Conservation (phyloP, 116 monocot genomes). For the Thalassia testudinum region DNA sequence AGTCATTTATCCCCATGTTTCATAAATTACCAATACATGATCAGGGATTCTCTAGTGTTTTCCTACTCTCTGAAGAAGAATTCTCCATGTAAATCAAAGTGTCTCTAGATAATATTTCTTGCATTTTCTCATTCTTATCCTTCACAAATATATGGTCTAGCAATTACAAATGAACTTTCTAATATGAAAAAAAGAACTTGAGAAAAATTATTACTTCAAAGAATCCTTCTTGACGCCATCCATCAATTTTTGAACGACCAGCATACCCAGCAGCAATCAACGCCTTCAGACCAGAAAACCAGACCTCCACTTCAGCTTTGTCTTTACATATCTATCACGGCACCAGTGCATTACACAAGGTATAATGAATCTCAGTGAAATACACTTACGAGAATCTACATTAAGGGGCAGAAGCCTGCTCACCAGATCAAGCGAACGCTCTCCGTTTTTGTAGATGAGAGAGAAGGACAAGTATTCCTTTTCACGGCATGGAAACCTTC, state of each 20-base stretch:
- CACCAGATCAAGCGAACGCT: slow-evolving; percentile 50
- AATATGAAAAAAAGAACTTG: no score
- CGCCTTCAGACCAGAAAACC: slow-evolving; percentile 17
- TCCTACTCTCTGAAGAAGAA: no score
- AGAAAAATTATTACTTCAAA: slow-evolving; percentile 37
- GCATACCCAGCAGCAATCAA: slow-evolving; percentile 27
- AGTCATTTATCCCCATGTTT: no score
- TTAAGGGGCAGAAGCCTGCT: neutral
- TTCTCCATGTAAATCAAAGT: no score
- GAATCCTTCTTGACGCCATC: slow-evolving; percentile 40
- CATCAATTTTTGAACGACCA: slow-evolving; percentile 81
- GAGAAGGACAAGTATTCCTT: slow-evolving; percentile 54
- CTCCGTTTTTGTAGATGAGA: slow-evolving; percentile 31
- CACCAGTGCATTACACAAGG: neutral
- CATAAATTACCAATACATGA: no score
- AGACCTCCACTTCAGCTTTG: slow-evolving; percentile 17
- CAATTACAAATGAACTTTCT: no score
- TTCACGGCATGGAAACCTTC: slow-evolving; percentile 23
- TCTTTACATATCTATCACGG: slow-evolving; percentile 19
- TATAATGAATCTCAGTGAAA: neutral
- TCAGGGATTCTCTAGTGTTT: no score
- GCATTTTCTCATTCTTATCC: no score
- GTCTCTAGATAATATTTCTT: no score
- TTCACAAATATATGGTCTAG: no score
- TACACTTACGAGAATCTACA: neutral